Evolutionary conservation across 2,329 filamentous ascomycete species (phyloP).

Genomic region (Trichoderma lentiforme): DNA sequence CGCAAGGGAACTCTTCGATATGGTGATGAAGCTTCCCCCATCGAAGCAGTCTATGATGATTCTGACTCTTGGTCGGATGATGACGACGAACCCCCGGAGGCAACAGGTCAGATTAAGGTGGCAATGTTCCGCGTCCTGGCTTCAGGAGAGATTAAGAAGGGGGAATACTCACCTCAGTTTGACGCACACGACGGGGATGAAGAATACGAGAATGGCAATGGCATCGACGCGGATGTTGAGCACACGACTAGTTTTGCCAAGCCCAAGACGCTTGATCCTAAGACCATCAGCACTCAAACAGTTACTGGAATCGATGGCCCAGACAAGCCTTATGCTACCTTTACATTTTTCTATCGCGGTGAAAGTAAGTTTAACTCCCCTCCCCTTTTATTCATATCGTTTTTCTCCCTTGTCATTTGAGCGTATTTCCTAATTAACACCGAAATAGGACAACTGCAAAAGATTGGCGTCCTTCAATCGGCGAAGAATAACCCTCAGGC

Average conservation of each 20-base stretch:
- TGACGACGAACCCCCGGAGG: constrained; percentile 87
- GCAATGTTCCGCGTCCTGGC: constrained; percentile 93
- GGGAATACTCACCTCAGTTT: constrained; percentile 96
- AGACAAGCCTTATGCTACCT: constrained; percentile 92
- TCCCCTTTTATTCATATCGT: not conserved
- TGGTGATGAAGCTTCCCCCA: constrained; percentile 70
- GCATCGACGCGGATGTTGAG: constrained; percentile 79
- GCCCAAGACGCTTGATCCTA: constrained; percentile 91
- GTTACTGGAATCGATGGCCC: constrained; percentile 97
- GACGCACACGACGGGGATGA: constrained; percentile 96
- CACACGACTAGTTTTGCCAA: constrained; percentile 98
- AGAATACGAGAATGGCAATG: constrained; percentile 52
- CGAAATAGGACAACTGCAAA: constrained; percentile 78
- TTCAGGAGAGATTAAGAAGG: constrained; percentile 94
- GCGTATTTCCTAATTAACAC: constrained; percentile 20
- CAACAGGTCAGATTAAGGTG: constrained; percentile 96
- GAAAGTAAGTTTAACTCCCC: constrained; percentile 63
- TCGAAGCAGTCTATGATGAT: constrained; percentile 65
- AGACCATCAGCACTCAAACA: constrained; percentile 96
- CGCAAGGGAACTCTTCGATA: constrained; percentile 68
- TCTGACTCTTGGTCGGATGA: constrained; percentile 75
- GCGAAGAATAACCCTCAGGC: constrained; percentile 61
- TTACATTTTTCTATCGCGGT: constrained; percentile 96
- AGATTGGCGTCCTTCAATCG: constrained; percentile 83
- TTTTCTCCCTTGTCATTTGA: not conserved